Evolutionary conservation across 148 eudicot species (phyloP).

Genomic region (Selenicereus undatus): DNA sequence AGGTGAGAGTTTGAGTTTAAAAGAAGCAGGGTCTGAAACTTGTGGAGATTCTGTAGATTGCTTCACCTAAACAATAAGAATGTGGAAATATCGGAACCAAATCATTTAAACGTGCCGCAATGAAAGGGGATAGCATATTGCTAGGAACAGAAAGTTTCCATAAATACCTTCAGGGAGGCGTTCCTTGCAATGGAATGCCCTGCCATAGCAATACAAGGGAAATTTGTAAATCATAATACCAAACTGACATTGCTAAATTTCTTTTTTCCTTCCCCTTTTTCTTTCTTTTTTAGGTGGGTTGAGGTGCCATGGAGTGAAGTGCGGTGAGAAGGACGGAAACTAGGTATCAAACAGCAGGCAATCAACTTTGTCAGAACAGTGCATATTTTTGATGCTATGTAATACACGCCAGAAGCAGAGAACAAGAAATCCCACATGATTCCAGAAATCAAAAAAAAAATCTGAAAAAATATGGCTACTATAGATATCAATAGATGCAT

Average conservation of each 20-base stretch:
- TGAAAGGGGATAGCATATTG: neutral
- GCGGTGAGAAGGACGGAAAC: neutral
- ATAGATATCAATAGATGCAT: neutral
- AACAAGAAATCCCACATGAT: neutral
- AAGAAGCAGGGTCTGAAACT: conserved; percentile 42
- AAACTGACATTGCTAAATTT: neutral
- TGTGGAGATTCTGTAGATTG: conserved; percentile 47
- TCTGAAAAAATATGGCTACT: neutral
- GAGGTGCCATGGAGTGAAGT: neutral
- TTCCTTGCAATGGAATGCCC: conserved; percentile 29
- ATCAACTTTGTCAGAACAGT: neutral
- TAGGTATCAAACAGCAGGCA: neutral
- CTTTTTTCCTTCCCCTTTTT: neutral
- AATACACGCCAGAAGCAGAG: no score
- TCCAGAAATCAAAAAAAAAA: no score
- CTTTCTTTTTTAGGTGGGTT: neutral
- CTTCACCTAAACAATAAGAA: conserved; percentile 41
- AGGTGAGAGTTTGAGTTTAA: conserved; percentile 56
- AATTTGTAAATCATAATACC: conserved; percentile 7
- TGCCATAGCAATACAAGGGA: conserved; percentile 27
- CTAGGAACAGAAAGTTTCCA: neutral
- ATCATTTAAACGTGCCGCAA: neutral
- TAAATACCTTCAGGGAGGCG: conserved; percentile 29
- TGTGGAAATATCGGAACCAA: neutral
- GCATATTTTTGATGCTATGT: neutral